Evolutionary conservation across 2,329 filamentous ascomycete genomes (phyloP).

Genomic region (Harringtonia lauricola): DNA sequence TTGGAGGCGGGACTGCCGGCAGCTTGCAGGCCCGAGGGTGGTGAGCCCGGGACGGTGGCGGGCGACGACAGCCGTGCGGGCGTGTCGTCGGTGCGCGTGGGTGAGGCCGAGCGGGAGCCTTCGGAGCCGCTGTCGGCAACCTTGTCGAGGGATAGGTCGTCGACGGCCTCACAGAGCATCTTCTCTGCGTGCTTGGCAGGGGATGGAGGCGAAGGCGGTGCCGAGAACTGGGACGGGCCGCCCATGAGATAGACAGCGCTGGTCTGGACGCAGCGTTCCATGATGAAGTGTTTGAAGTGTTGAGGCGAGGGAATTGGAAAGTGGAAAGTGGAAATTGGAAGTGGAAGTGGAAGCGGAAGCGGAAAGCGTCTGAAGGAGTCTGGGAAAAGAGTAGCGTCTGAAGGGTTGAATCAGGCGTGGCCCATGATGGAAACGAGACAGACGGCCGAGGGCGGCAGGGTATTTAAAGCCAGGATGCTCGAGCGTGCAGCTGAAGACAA

Average conservation of each 20-base stretch:
- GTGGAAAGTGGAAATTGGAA: neutral
- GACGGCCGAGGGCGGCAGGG: neutral
- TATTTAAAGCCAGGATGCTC: neutral
- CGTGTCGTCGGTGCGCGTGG: neutral
- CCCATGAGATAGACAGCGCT: constrained; percentile 38
- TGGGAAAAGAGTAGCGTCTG: neutral
- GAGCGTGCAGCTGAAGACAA: neutral
- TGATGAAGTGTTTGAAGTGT: neutral
- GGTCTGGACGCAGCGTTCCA: constrained; percentile 30
- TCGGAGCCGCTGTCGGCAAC: neutral
- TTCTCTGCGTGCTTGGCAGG: constrained; percentile 23
- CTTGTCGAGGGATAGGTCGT: constrained; percentile 21
- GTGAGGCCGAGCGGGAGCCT: neutral
- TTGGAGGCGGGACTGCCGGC: neutral
- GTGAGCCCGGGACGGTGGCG: neutral
- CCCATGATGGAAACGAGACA: neutral
- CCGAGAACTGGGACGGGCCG: constrained; percentile 22
- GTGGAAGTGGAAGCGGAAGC: neutral
- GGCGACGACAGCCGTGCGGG: neutral
- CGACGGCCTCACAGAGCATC: constrained; percentile 21
- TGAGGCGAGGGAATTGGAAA: neutral
- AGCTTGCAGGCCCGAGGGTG: neutral
- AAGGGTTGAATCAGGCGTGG: too few species aligned
- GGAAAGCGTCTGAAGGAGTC: too few species aligned
- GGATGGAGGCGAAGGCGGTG: constrained; percentile 41